Evolutionary conservation across 2,329 filamentous ascomycete genomes (phyloP).

Genomic region (Ramularia collo-cygni): DNA sequence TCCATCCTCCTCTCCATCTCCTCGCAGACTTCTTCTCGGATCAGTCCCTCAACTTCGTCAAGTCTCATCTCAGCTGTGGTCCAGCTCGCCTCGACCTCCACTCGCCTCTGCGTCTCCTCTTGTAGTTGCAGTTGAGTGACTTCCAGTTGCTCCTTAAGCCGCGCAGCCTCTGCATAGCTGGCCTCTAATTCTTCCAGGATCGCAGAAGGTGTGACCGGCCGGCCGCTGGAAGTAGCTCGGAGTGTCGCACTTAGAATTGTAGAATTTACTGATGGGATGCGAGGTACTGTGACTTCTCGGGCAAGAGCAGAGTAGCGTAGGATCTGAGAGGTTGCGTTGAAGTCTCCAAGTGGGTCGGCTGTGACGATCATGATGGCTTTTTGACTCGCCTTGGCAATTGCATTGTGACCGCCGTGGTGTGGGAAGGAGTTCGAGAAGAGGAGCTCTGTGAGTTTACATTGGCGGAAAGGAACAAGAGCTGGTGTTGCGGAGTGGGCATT

Average conservation of each 20-base stretch:
- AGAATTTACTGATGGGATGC: constrained; percentile 73
- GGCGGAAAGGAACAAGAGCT: constrained; percentile 67
- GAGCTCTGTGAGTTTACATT: constrained; percentile 48
- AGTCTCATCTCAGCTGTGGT: constrained; percentile 56
- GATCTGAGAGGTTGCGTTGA: constrained; percentile 95
- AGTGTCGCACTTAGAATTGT: constrained; percentile 47
- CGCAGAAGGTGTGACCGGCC: constrained; percentile 39
- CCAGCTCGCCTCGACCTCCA: constrained; percentile 67
- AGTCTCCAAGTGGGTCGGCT: constrained; percentile 86
- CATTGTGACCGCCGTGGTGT: constrained; percentile 6
- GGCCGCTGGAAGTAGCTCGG: constrained; percentile 29
- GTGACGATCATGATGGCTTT: constrained; percentile 95
- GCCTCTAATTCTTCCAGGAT: constrained; percentile 66
- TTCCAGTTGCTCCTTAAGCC: constrained; percentile 72
- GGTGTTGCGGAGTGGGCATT: constrained; percentile 50
- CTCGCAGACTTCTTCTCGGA: constrained; percentile 79
- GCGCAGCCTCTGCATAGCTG: constrained; percentile 71
- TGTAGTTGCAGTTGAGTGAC: constrained; percentile 62
- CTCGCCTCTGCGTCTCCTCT: constrained; percentile 62
- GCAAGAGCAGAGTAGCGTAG: constrained; percentile 89
- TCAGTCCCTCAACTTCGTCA: constrained; percentile 72
- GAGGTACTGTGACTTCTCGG: constrained; percentile 83
- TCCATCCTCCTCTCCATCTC: constrained; percentile 78
- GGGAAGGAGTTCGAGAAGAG: constrained; percentile 46
- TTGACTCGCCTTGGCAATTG: constrained; percentile 59